Base-by-base conservation (phyloP, 2,329 filamentous ascomycete genomes). In the Eutypa lata region DNA sequence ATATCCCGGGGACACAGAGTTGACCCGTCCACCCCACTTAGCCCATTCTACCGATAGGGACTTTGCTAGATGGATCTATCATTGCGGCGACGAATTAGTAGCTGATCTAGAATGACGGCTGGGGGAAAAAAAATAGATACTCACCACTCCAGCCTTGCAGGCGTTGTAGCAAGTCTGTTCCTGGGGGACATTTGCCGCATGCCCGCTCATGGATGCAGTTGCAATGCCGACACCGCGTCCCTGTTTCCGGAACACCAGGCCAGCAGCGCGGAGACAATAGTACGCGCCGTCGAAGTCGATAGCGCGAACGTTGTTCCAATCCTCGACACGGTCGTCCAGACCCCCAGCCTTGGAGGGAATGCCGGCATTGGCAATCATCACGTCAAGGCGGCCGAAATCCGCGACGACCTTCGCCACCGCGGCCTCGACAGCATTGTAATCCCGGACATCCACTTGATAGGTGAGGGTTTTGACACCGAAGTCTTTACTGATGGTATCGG, bases 301-400 rank as follows among this genome's bases (percentile, higher is more conserved):
- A 11, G 59, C 62, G 7, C 62, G 65, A 35, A 70, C 65, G 14
- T 58, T 57, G 22, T 67, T 54, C 53, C 65, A 70, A 54, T 68
- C 62, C 51, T 66, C 59, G 1, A 67, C 49, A 14, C 50, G 53
- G 53, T 66, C 67, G 21, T 69, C 67, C 11, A 70, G 58, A 3
- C 61, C 65, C 2, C 65, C 64, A 2, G 65, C 63, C 50, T 69
- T 68, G 37, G 65, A 61, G 16, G 68, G 66, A 43, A 70, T 61
- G 14, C 68, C 68, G 18, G 68, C 67, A 51, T 71, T 71, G 49
- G 68, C 68, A 33, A 70, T 65, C 54, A 70, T 67, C 22, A 70
- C 61, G 49, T 71, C 68, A n/a, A 71, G 57, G 19, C 64, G 59
- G 24, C 68, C 66, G 57, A 71, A 70, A 50, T 68, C 63, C 16